Percentiles rank a stretch among this genome's conserved stretches.
These are phyloP conservation scores for Paecilomyces variotii DNA, from an alignment of 2,329 filamentous ascomycete species.

Conservation along the genomic window DNA sequence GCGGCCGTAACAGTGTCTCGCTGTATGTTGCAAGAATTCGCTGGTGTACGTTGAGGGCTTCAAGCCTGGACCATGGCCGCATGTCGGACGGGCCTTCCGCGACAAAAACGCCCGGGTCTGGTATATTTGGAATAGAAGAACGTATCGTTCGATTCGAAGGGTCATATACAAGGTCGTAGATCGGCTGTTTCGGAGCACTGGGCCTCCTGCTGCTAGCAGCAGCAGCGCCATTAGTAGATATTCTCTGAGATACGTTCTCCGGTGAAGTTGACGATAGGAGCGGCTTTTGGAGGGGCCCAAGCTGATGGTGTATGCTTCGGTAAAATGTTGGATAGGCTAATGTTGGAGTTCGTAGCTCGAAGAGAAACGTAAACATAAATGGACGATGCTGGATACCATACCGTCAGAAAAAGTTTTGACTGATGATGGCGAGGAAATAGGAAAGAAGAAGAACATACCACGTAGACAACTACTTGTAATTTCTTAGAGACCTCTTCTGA, in stretches of 20 bases:
- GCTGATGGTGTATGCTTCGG: constrained; percentile 40
- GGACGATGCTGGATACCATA: constrained; percentile 31
- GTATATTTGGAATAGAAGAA: constrained; percentile 57
- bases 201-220: constrained; percentile 23
- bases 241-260: constrained; percentile 30
- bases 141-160: constrained; percentile 50
- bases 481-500: constrained; percentile 9
- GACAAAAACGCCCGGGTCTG: constrained; percentile 39
- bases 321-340: constrained; percentile 38
- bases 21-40: constrained; percentile 50
- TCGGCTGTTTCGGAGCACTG: constrained; percentile 31
- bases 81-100: constrained; percentile 4
- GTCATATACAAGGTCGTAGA: constrained; percentile 56
- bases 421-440: background rate
- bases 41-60: constrained; percentile 55
- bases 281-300: constrained; percentile 40
- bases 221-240: constrained; percentile 23
- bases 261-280: constrained; percentile 40
- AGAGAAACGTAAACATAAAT: constrained; percentile 46
- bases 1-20: constrained; percentile 39
- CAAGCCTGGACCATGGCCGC: constrained; percentile 44
- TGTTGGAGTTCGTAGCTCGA: constrained; percentile 34
- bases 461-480: constrained; percentile 35
- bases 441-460: constrained; percentile 21
- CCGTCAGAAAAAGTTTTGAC: background rate